Evolutionary conservation across 2,329 filamentous ascomycete genomes (phyloP).

Genomic region (Fusarium cicatricum): DNA sequence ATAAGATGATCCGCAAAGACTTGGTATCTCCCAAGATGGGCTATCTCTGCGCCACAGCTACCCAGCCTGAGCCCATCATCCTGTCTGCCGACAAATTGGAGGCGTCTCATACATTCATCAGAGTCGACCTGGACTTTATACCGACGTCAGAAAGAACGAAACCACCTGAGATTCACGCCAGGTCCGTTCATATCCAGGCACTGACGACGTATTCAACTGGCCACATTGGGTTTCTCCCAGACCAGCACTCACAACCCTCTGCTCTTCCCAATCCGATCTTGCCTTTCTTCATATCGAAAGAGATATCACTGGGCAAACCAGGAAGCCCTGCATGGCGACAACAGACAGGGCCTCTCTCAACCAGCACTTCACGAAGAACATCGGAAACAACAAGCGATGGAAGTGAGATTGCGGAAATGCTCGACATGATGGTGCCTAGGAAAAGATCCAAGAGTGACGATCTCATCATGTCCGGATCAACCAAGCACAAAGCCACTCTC

Average conservation of each 20-base stretch:
- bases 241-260: slow-evolving; percentile 21
- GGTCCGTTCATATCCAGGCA: slow-evolving; percentile 23
- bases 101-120: slow-evolving; percentile 7
- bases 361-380: slow-evolving; percentile 4
- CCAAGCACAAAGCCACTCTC: slow-evolving; percentile 11
- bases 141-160: slow-evolving; percentile 16
- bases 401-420: background rate
- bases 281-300: slow-evolving; percentile 25
- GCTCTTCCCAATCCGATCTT: slow-evolving; percentile 14
- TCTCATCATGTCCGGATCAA: slow-evolving; percentile 1
- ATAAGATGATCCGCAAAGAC: slow-evolving; percentile 26
- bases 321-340: background rate
- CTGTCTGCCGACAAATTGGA: slow-evolving; percentile 27
- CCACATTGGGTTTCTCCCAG: slow-evolving; percentile 23
- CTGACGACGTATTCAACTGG: slow-evolving; percentile 26
- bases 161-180: slow-evolving; percentile 20
- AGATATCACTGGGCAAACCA: background rate
- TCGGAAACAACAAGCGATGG: background rate
- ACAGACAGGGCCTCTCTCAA: background rate
- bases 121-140: slow-evolving; percentile 29
- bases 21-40: slow-evolving; percentile 24
- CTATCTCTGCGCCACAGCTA: slow-evolving; percentile 14
- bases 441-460: slow-evolving; percentile 2
- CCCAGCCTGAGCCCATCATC: slow-evolving; percentile 21
- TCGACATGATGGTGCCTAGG: background rate